A percentile compares a stretch with the other conserved stretches of the same genome.
phyloP scores from a whole-genome alignment of 345 rosid species.

The Zanthoxylum bungeanum region DNA sequence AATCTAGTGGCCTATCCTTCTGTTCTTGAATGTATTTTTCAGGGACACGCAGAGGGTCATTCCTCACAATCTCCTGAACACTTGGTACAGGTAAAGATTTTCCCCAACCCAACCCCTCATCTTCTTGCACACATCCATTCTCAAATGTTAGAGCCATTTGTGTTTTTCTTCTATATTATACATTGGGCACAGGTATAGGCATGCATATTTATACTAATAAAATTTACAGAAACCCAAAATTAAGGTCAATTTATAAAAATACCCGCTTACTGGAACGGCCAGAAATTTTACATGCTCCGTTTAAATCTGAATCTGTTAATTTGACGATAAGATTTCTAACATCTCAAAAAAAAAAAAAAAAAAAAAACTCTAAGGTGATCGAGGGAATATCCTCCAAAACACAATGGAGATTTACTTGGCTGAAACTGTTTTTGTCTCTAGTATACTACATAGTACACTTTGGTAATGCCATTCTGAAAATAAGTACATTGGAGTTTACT shows the following conservation, averaged over 20 bases:
- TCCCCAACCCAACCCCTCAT: slow-evolving; percentile 14
- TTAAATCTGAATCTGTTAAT: too few relatives aligned
- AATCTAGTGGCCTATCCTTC: slow-evolving; percentile 9
- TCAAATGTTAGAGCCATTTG: background rate
- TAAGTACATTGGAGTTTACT: background rate
- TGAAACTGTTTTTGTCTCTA: background rate
- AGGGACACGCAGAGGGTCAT: slow-evolving; percentile 15
- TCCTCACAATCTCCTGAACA: slow-evolving; percentile 23
- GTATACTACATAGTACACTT: too few relatives aligned
- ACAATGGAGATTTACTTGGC: background rate
- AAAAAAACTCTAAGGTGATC: background rate
- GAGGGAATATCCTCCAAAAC: background rate
- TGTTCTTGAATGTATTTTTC: slow-evolving; percentile 16
- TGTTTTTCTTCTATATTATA: background rate
- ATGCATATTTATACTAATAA: background rate
- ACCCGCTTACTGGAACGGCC: too few relatives aligned
- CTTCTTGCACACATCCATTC: background rate
- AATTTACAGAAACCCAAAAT: background rate
- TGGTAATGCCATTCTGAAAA: background rate
- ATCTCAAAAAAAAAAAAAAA: too few relatives aligned
- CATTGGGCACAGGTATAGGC: background rate
- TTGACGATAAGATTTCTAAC: too few relatives aligned
- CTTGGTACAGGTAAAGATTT: slow-evolving; percentile 20
- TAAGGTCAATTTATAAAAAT: background rate
- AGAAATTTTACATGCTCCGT: too few relatives aligned